Evolutionary conservation across 176 grass and related monocot species (phyloP).

Genomic region (Oryza meridionalis): DNA sequence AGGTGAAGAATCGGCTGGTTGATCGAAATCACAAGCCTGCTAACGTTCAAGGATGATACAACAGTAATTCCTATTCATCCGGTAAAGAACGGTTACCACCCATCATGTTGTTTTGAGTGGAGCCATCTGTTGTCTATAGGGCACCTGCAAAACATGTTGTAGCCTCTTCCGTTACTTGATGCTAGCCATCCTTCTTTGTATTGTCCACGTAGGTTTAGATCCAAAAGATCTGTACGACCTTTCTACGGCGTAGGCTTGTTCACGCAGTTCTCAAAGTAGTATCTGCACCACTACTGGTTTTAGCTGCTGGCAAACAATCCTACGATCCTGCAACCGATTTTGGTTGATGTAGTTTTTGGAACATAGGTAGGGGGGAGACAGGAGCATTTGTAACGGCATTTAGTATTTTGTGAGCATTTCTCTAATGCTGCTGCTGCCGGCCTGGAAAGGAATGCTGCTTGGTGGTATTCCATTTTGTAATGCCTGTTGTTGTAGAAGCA

Average conservation of each 20-base stretch:
- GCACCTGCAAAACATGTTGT: slow-evolving; percentile 15
- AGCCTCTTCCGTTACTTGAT: slow-evolving; percentile 11
- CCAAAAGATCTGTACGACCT: slow-evolving; percentile 32
- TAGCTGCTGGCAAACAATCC: slow-evolving; percentile 28
- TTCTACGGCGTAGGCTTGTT: slow-evolving; percentile 24
- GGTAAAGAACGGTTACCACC: slow-evolving; percentile 1
- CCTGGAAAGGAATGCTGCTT: not conserved
- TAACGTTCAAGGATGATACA: slow-evolving; percentile 28
- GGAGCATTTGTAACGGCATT: not conserved
- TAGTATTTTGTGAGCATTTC: not conserved
- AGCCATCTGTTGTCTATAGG: slow-evolving; percentile 24
- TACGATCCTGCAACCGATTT: slow-evolving; percentile 34
- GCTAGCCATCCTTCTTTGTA: not conserved
- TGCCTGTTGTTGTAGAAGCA: slow-evolving; percentile 32
- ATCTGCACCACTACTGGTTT: slow-evolving; percentile 1
- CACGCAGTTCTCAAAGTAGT: not conserved
- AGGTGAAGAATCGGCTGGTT: slow-evolving; percentile 45
- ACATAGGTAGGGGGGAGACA: not conserved
- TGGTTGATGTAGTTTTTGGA: slow-evolving; percentile 37
- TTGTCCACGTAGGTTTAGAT: slow-evolving; percentile 13
- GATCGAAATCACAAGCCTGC: slow-evolving; percentile 24
- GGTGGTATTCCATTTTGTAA: slow-evolving; percentile 14
- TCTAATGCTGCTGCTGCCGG: slow-evolving; percentile 4
- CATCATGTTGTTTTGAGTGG: slow-evolving; percentile 32
- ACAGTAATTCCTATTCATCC: not conserved